Percentiles rank a stretch among this genome's conserved stretches.
phyloP scores from a whole-genome alignment of 176 grass and related monocot genomes.

The Guadua angustifolia region DNA sequence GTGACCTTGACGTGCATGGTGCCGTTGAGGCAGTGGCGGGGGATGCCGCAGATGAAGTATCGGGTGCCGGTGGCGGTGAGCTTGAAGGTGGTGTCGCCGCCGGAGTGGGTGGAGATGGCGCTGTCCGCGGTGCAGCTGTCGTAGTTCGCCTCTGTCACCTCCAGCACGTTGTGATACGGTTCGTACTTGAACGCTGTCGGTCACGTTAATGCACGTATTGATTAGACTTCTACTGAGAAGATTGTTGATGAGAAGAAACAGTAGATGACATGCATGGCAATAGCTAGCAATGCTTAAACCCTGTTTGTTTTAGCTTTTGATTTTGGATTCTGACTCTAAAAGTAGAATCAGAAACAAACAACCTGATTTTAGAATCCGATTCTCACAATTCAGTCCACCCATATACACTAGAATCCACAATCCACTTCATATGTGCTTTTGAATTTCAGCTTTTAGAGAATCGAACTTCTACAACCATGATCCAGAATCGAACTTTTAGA shows the following conservation, averaged over 20 bases:
- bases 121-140: conserved; percentile 44
- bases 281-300: neutral
- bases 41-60: conserved; percentile 87
- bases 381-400: too few species aligned
- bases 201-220: neutral
- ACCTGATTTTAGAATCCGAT: too few species aligned
- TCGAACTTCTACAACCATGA: too few species aligned
- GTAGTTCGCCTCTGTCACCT: conserved; percentile 58
- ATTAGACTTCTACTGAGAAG: neutral
- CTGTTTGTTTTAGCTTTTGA: too few species aligned
- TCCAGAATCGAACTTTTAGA: too few species aligned
- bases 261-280: neutral
- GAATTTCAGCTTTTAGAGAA: too few species aligned
- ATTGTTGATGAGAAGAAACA: neutral
- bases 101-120: conserved; percentile 45
- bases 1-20: conserved; percentile 70
- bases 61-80: conserved; percentile 54
- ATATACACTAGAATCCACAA: too few species aligned
- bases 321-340: too few species aligned
- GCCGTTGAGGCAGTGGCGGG: conserved; percentile 65
- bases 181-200: conserved; percentile 60
- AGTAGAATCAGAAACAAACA: too few species aligned
- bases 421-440: too few species aligned
- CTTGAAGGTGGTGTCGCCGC: conserved; percentile 53
- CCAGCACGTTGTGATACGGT: conserved; percentile 67